These are phyloP conservation scores for Mycena leptocephala DNA, from an alignment of 768 basidiomycete species.

Conservation along the genomic window DNA sequence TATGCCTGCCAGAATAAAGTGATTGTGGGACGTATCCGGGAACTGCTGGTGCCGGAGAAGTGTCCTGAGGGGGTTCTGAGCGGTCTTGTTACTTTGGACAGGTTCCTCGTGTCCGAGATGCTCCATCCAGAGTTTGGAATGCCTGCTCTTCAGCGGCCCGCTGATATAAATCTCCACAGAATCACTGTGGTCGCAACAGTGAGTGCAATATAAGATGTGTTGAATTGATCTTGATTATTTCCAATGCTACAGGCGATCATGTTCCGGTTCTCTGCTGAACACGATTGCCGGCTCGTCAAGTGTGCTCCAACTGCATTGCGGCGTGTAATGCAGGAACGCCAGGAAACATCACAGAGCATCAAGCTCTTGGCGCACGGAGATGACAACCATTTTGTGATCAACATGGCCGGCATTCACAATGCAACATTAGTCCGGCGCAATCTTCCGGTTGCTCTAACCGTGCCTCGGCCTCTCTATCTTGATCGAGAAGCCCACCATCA, in stretches of 20 bases:
- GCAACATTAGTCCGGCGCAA: not conserved
- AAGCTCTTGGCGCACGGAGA: slow-evolving; percentile 18
- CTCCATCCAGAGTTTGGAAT: slow-evolving; percentile 1
- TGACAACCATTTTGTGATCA: slow-evolving; percentile 35
- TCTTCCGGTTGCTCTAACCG: not conserved
- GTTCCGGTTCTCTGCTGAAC: slow-evolving; percentile 34
- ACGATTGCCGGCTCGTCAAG: slow-evolving; percentile 28
- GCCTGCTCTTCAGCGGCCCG: not conserved
- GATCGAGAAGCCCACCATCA: not conserved
- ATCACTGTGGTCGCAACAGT: not conserved
- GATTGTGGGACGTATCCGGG: not conserved
- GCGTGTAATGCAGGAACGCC: slow-evolving; percentile 22
- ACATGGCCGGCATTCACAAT: slow-evolving; percentile 23
- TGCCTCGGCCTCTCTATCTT: not conserved
- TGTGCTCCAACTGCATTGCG: slow-evolving; percentile 21
- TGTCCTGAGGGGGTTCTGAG: not conserved
- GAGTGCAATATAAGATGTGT: not conserved
- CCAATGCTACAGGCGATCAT: not conserved
- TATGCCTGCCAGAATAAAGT: not conserved
- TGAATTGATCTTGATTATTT: too few species aligned
- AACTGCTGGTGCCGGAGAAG: not conserved
- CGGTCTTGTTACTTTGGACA: not conserved
- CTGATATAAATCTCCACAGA: not conserved
- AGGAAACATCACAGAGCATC: slow-evolving; percentile 12
- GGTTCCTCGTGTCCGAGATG: not conserved